Evolutionary conservation across 345 rosid genomes (phyloP), one percentile per base, ranked within the genome.

Genomic region (Geranium rotundifolium): DNA sequence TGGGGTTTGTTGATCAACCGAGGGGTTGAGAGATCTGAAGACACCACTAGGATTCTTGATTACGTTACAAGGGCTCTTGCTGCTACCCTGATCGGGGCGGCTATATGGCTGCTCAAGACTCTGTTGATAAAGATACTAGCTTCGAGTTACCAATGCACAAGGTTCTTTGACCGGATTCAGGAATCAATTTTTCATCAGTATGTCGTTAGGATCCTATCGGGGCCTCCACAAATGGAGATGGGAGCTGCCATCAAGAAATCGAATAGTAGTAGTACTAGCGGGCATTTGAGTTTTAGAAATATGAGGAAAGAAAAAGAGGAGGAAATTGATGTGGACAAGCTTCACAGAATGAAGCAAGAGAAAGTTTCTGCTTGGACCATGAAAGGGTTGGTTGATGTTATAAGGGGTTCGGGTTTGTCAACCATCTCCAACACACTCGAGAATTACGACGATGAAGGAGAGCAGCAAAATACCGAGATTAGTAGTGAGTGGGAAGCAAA

Each of bases 321-420:
- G 70, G 79, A 82, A 72, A 82, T 86, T 63, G 80, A 86, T 75
- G 85, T 82, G 54, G 89, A 82, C 29, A 82, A 75, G 83, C 79
- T 86, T 59, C 79, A 84, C 63, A 84, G 78, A 70, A 77, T 84
- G 75, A 84, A 69, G 67, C 87, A 72, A 50, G 85, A 69, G 66
- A 86, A 82, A 65, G 58, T 84, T 63, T 86, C 92, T 58, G 87
- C 92, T 68, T 86, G 92, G 89, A 82, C 87, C 23, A 84, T 86
- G 89, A 84, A 77, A 77, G 89, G 81, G 13, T 73, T 86, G 67
- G 66, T 82, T 29, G 63, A 76, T 63, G 85, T 79, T 55, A 72
- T 86, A 7, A 74, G 70, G 2, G 79, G 80, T 54, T 78, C 89
- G 0, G 69, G 65, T 61, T 65, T 71, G 27, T 71, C 74, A 12